These are phyloP conservation scores for Dovyalis caffra DNA, from an alignment of 345 rosid genomes.

Conservation along the genomic window DNA sequence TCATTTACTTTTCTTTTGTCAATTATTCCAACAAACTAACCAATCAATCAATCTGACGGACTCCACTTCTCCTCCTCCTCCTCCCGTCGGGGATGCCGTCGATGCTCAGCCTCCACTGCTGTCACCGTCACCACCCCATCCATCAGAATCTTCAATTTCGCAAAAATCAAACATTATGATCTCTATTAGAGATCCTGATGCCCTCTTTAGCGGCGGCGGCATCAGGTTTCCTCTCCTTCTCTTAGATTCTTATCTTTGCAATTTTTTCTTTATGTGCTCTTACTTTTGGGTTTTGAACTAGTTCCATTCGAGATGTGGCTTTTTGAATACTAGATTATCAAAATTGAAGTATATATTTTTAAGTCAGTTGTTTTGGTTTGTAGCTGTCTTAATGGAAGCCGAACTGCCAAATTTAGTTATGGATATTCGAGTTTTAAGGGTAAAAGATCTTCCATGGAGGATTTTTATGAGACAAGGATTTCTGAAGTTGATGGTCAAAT, in stretches of 20 bases:
- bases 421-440: conserved; percentile 62
- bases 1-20: neutral
- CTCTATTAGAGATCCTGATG: conserved; percentile 26
- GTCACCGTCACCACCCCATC: neutral
- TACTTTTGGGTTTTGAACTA: neutral
- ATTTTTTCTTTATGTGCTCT: neutral
- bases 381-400: conserved; percentile 40
- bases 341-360: neutral
- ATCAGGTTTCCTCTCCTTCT: conserved; percentile 29
- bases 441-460: conserved; percentile 66
- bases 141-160: neutral
- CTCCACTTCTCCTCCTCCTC: conserved; percentile 3
- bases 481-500: conserved; percentile 55
- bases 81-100: conserved; percentile 14
- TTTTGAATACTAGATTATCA: neutral
- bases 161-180: conserved; percentile 21
- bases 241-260: neutral
- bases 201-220: conserved; percentile 52
- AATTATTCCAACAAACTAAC: neutral
- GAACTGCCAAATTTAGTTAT: conserved; percentile 40
- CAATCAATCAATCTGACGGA: conserved; percentile 10
- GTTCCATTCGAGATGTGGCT: neutral
- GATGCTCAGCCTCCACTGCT: conserved; percentile 3
- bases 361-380: neutral
- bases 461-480: conserved; percentile 56